Evolutionary conservation across 2,329 filamentous ascomycete genomes (phyloP).

Genomic region (Nemania sp.): DNA sequence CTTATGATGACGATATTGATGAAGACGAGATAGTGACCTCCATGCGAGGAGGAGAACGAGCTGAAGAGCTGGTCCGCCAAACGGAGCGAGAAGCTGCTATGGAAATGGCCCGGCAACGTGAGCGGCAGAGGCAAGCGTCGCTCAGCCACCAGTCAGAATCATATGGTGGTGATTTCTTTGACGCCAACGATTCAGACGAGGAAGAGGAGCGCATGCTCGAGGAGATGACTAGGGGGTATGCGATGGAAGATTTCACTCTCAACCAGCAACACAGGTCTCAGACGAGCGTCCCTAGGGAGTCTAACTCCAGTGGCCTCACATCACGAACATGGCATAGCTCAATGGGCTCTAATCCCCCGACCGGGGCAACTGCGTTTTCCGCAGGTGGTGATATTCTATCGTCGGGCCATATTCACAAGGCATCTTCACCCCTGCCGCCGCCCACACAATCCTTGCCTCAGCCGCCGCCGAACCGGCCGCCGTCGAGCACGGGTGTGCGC

Average conservation of each 20-base stretch:
- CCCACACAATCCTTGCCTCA: constrained; percentile 54
- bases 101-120: constrained; percentile 63
- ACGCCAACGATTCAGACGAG: constrained; percentile 68
- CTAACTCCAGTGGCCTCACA: constrained; percentile 80
- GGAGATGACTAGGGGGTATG: constrained; percentile 83
- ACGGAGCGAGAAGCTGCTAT: constrained; percentile 72
- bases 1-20: constrained; percentile 42
- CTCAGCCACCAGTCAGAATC: constrained; percentile 52
- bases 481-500: constrained; percentile 59
- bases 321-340: constrained; percentile 81
- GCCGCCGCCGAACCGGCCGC: constrained; percentile 45
- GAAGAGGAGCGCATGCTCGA: constrained; percentile 82
- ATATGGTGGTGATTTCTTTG: constrained; percentile 61
- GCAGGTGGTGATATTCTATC: constrained; percentile 68
- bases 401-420: constrained; percentile 30
- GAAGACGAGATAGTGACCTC: constrained; percentile 58
- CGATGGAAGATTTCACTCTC: constrained; percentile 82
- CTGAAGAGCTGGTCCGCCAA: constrained; percentile 75
- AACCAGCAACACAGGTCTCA: constrained; percentile 63
- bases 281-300: constrained; percentile 73
- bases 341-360: constrained; percentile 71
- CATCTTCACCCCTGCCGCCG: constrained; percentile 47
- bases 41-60: constrained; percentile 70
- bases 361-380: constrained; percentile 69
- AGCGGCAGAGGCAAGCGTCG: constrained; percentile 53